Evolutionary conservation across 2,329 filamentous ascomycete genomes (phyloP), one percentile per base, ranked within the genome.

Genomic region (Ramularia endophylla): DNA sequence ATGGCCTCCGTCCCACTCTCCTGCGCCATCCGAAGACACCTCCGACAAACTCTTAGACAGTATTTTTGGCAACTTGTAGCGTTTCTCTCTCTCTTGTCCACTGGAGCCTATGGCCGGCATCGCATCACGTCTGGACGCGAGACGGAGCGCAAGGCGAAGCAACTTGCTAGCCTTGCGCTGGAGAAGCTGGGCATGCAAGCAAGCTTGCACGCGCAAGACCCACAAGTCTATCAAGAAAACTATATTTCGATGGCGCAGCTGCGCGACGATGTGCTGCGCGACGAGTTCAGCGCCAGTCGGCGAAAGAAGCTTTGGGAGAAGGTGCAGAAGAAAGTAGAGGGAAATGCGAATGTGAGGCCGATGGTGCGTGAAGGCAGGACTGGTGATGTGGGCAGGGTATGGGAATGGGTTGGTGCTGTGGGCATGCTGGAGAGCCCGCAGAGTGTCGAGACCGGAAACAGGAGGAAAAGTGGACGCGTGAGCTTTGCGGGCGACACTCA

Each of bases 211-310:
- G 81, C 73, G 15, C 70, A 75, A 38, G 78, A 80, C 32, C 79
- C 63, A 60, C 80, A 61, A 63, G 74, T 62, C 46, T 81, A 74
- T 38, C 77, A 80, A 13, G 89, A 95, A 48, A 74, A 81, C 1
- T 94, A 85, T 68, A 77, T 98, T 47, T 86, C 87, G 58, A 77
- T 95, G 54, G 86, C 86, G 1, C 92, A 97, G 60, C 70, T 98
- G 40, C 76, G 92, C 45, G 92, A 98, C 58, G 90, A 97, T 58
- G 83, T 98, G 3, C 72, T 98, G 28, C 75, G 90, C 15, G 78
- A 83, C 19, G 81, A 94, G 47, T 87, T 95, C 62, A 83, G 78
- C 3, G 74, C 89, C 15, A 73, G 74, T 7, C 78, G 88, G 54
- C 76, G 92, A 27, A 84, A 92, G 59, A 77, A 79, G 41, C 71